phyloP scores from a whole-genome alignment of 495 filamentous ascomycete genomes.

The Lineolata rhizophorae region DNA sequence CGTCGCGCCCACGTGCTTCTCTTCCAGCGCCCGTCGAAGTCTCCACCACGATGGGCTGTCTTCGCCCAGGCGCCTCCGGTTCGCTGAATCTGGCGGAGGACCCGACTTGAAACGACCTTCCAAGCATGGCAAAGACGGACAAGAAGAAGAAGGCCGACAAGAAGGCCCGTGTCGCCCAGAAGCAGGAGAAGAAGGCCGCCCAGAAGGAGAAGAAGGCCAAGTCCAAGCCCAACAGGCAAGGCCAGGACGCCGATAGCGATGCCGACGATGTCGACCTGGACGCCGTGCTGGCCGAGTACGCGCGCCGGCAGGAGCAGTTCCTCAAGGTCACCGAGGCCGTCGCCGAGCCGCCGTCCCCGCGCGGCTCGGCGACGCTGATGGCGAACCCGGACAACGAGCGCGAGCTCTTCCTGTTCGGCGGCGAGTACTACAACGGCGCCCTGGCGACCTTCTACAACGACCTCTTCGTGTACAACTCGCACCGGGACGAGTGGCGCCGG shows the following conservation, averaged over 20 bases:
- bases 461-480: conserved; percentile 74
- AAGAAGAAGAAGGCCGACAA: conserved; percentile 39
- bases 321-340: conserved; percentile 73
- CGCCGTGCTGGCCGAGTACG: conserved; percentile 85
- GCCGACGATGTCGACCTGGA: conserved; percentile 88
- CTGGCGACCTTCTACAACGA: conserved; percentile 44
- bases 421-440: conserved; percentile 46
- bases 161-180: conserved; percentile 37
- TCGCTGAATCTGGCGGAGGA: no score
- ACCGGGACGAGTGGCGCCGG: conserved; percentile 67
- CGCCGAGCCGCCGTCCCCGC: conserved; percentile 53
- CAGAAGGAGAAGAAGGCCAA: conserved; percentile 43
- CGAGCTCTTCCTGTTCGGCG: conserved; percentile 82
- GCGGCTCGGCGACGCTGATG: conserved; percentile 58
- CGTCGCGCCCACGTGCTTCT: no score
- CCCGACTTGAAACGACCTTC: no score
- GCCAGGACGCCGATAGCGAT: conserved; percentile 41
- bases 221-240: conserved; percentile 22
- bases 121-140: conserved; percentile 24
- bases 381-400: conserved; percentile 67
- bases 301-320: conserved; percentile 59
- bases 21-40: no score
- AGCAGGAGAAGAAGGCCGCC: conserved; percentile 41
- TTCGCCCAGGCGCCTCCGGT: no score
- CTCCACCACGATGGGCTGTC: no score